Base-by-base conservation (phyloP, 176 grass and related monocot species). In the Poa annua region DNA sequence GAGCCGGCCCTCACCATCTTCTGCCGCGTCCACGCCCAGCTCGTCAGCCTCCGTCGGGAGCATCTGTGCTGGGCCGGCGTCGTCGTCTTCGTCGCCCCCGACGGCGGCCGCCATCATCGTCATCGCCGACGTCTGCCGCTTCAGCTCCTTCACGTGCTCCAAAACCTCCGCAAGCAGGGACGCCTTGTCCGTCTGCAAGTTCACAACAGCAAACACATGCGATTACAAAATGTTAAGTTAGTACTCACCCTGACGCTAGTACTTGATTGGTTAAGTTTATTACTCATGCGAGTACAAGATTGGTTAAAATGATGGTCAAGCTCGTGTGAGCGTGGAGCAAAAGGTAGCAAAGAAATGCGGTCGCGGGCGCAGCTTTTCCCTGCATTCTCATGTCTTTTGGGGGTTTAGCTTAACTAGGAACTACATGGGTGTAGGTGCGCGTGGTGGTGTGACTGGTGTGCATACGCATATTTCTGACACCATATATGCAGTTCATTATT, bases 131-230 rank as follows among this genome's bases (percentile, higher is more conserved):
- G 93, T 94, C 88, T 96, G 97, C 47, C 93, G 93, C 75, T 99
- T 99, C 78, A 99, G 88, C 76, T 99, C 97, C 82, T 99, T 99
- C 39, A 99, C 91, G 66, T 99, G 91, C 79, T 96, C 93, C 72
- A 99, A 90, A 74, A 99, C 97, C 87, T 99, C 97, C 25, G 91
- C 97, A 4, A 99, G 87, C 60, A 99, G 84, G 38, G 97, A 99
- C 65, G 97, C 97, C 73, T 99, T 99, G 81, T 99, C 97, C 25
- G 97, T 99, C 97, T 99, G 74, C 65, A 81, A 2, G 7, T 21
- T 33, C 64, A 35, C 73, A 17, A 10, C 16, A 32, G 11, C 17
- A 51, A 48, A 26, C 21, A 33, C 69, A 26, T 72, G 42, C 69
- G 36, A 77, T 82, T 29, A 78, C 67, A 59, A 17, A 6, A 14